Percentiles rank a stretch among this genome's conserved stretches.
These are phyloP conservation scores for Nothophaeocryptopus gaeumannii DNA, from an alignment of 2,329 filamentous ascomycete genomes.

Conservation along the genomic window DNA sequence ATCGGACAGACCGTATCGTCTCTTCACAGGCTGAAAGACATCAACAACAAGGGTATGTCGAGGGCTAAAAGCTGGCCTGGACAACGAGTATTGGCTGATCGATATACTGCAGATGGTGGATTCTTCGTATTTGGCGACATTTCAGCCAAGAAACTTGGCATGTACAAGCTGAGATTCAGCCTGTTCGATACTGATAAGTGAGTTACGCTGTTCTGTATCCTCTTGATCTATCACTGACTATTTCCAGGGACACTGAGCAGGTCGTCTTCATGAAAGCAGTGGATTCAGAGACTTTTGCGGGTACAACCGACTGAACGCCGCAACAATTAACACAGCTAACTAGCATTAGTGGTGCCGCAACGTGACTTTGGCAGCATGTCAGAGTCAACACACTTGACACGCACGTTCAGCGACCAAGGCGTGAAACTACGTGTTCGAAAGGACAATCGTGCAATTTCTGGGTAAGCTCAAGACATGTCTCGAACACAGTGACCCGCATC, in stretches of 20 bases:
- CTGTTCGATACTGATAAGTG: slow-evolving; percentile 70
- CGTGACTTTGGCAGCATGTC: slow-evolving; percentile 77
- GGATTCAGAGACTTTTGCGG: slow-evolving; percentile 64
- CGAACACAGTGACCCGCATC: background rate
- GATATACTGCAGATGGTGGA: slow-evolving; percentile 59
- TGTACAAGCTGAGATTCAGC: slow-evolving; percentile 71
- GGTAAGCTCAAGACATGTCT: slow-evolving; percentile 8
- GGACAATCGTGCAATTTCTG: slow-evolving; percentile 58
- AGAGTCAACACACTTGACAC: slow-evolving; percentile 76
- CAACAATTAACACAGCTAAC: background rate
- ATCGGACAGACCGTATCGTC: slow-evolving; percentile 75
- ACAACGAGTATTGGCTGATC: background rate
- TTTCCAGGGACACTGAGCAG: slow-evolving; percentile 34
- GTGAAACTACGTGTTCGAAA: slow-evolving; percentile 79
- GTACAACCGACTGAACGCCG: slow-evolving; percentile 44
- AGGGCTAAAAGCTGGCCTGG: too few species aligned
- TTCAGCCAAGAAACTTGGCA: slow-evolving; percentile 71
- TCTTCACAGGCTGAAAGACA: slow-evolving; percentile 74
- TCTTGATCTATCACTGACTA: slow-evolving; percentile 1
- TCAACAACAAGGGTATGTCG: slow-evolving; percentile 22
- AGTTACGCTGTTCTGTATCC: slow-evolving; percentile 24
- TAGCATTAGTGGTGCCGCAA: slow-evolving; percentile 27
- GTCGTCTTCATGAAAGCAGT: slow-evolving; percentile 54
- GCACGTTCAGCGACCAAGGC: slow-evolving; percentile 82
- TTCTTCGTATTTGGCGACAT: slow-evolving; percentile 92